Base-by-base conservation (phyloP, 2,329 filamentous ascomycete species). In the Fusarium poae region DNA sequence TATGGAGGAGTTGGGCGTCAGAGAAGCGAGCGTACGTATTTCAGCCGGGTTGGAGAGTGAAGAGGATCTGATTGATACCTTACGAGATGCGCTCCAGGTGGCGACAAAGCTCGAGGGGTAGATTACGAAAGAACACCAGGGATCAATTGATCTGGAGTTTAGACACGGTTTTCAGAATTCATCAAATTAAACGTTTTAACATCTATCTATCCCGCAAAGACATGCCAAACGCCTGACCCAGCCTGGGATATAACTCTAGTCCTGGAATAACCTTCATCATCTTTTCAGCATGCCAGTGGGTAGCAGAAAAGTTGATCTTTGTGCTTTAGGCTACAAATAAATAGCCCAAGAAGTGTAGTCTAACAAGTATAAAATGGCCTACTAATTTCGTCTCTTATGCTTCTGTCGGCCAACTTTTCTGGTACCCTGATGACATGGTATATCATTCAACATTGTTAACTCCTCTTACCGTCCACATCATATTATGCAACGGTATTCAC, bases 1-100 rank as follows among this genome's bases (percentile, higher is more conserved):
- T n/a, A 77, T 82, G 66, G 76, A 77, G 2, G 65, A 66, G 5
- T 79, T 80, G 35, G 84, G 82, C 0, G 70, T 81, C 3, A 72
- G 71, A 55, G 76, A 78, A 60, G 79, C 81, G 60, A 80, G 82
- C 52, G 77, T 86, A 20, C 75, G 85, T 6, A 77, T 87, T 21
- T 81, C 80, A 27, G 83, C 81, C 1, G 85, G 84, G 4, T 61
- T 86, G 29, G 85, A 87, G 72, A 76, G 78, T 3, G 75, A 77
- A 64, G 76, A 76, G 50, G 80, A 82, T 44, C 45, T 86, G 60
- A 59, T 82, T 27, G 81, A 82, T 6, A 81, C 79, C 3, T 68
- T 81, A 20, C 64, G 60, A 52, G 77, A 74, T 58, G 80, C 79
- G 23, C 37, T 82, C 50, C 67, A 65, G 8, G 75, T 65, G 45